A percentile compares a stretch with the other conserved stretches of the same genome.
Conservation (phyloP, 192 early-diverging fungal species). For the Entomortierella parvispora region DNA sequence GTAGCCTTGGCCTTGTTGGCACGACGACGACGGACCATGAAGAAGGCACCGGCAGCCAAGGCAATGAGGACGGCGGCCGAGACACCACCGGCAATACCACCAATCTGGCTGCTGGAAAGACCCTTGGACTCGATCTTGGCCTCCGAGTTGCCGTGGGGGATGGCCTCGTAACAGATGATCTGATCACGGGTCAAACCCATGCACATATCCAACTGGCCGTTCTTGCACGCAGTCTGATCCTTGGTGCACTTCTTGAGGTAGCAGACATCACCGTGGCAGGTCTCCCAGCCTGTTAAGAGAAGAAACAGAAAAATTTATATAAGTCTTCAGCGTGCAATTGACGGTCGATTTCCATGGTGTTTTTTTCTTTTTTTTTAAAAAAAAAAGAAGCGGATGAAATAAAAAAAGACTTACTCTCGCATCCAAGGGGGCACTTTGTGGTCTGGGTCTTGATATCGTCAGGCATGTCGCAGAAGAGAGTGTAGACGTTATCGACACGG, state of each 20-base stretch:
- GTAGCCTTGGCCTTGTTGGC: constrained; percentile 34
- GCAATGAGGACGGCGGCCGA: constrained; percentile 34
- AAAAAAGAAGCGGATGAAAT: not conserved
- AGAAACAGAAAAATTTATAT: not conserved
- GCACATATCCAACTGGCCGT: constrained; percentile 28
- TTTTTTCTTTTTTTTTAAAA: too few relatives aligned
- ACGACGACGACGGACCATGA: constrained; percentile 38
- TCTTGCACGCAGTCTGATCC: constrained; percentile 37
- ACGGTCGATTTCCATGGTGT: too few relatives aligned
- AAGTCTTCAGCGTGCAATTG: too few relatives aligned
- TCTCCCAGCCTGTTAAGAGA: constrained; percentile 31
- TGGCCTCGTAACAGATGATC: constrained; percentile 31
- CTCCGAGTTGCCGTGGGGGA: constrained; percentile 2
- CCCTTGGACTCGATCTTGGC: not conserved
- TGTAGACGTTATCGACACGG: constrained; percentile 48
- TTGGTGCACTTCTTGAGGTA: constrained; percentile 46
- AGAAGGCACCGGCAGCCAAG: constrained; percentile 35
- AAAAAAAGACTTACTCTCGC: constrained; percentile 26
- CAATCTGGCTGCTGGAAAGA: constrained; percentile 26
- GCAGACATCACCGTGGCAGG: constrained; percentile 45
- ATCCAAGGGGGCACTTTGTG: constrained; percentile 42
- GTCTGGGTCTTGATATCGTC: constrained; percentile 9
- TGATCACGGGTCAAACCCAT: constrained; percentile 24
- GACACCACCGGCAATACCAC: constrained; percentile 49
- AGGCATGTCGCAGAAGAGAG: constrained; percentile 43